Evolutionary conservation across 1,284 basidiomycete species (phyloP), one percentile per base, ranked within the genome.

Genomic region (Jaminaea rosea): DNA sequence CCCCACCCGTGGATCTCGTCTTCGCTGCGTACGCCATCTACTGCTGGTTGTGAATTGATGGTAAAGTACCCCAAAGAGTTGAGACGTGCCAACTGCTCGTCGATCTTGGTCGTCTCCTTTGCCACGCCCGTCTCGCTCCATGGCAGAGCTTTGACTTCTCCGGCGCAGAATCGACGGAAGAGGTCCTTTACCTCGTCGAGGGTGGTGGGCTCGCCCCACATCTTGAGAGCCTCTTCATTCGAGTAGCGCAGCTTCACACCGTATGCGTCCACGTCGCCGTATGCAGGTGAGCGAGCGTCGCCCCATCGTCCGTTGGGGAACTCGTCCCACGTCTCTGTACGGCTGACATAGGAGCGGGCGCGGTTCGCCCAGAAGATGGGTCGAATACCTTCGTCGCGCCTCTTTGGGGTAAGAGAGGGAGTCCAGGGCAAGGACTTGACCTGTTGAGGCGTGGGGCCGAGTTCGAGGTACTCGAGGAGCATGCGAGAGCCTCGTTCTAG

Each of bases 231-330:
- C 84, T 55, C 84, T 80, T 74, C 90, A 85, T 73, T 88, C 86
- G 70, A 89, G 76, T 77, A 44, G 73, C 80, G 53, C 50, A 81
- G 67, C 39, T 79, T 79, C 49, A 76, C 76, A 39, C 80, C 80
- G 74, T 93, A 97, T 3, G 91, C 92, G 69, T 98, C 93, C 52
- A 97, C 79, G 76, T 98, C 94, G 69, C 93, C 93, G 66, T 94
- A 98, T 2, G 94, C 94, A 21, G 93, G 93, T 80, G 86, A 88
- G 26, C 93, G 83, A 11, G 92, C 86, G 76, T 98, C 93, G 65
- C 93, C 94, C 72, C 94, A 98, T 59, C 93, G 87, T 61, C 93
- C 94, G 75, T 98, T 98, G 44, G 93, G 93, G 75, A 93, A 98
- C 76, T 98, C 94, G 75, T 99, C 93, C 93, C 93, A 99, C 69